These are phyloP conservation scores for Udeniomyces megalosporus DNA, from an alignment of 768 basidiomycete genomes.

Conservation along the genomic window DNA sequence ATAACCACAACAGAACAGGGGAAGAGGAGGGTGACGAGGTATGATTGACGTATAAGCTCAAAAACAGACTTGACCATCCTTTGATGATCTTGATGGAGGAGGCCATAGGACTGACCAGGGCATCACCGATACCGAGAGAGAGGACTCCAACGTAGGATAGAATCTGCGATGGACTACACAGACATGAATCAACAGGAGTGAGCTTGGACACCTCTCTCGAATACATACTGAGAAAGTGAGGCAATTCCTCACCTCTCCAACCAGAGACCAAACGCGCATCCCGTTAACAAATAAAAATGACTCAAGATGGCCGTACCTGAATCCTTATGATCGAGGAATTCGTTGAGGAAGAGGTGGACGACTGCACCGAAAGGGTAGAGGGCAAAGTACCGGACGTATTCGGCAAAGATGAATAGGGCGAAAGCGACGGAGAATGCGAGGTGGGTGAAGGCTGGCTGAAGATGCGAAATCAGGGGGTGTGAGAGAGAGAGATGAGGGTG, in stretches of 20 bases:
- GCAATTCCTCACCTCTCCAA: conserved; percentile 65
- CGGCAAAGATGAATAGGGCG: conserved; percentile 83
- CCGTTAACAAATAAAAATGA: conserved; percentile 91
- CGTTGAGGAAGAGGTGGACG: conserved; percentile 90
- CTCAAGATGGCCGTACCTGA: conserved; percentile 88
- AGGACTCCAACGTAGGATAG: conserved; percentile 70
- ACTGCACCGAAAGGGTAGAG: conserved; percentile 87
- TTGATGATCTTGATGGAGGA: background rate
- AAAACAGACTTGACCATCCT: no score
- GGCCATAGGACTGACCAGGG: conserved; percentile 44
- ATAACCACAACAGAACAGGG: background rate
- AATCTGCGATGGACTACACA: conserved; percentile 36
- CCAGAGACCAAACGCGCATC: conserved; percentile 88
- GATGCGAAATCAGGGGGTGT: background rate
- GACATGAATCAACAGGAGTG: background rate
- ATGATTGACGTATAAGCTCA: no score
- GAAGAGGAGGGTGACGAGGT: background rate
- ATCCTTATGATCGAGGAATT: conserved; percentile 91
- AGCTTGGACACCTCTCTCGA: background rate
- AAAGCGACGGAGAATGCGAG: conserved; percentile 89
- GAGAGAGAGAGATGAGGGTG: background rate
- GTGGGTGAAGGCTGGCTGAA: conserved; percentile 88
- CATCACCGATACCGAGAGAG: conserved; percentile 81
- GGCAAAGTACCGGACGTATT: conserved; percentile 96
- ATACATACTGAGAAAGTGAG: background rate